Evolutionary conservation across 495 filamentous ascomycete genomes (phyloP), one percentile per base, ranked within the genome.

Genomic region (Neurospora discreta): DNA sequence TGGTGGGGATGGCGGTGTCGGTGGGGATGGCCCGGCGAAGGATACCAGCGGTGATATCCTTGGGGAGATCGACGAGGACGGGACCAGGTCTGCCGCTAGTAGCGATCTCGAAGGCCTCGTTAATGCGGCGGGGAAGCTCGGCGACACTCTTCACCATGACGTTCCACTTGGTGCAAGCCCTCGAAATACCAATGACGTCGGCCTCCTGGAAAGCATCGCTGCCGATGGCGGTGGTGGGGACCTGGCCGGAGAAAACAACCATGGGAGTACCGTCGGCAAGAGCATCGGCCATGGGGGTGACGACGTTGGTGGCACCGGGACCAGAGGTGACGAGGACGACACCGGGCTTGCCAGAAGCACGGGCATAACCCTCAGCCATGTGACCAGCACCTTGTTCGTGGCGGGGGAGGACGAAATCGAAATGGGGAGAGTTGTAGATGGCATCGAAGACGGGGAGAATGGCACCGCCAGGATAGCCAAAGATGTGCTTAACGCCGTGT

Each of bases 401-500:
- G 80, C 89, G 85, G 7, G 91, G 91, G 23, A 93, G 85, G 77
- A 93, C 87, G 77, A 93, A 82, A 65, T 92, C 86, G 82, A 93
- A 93, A 77, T 93, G 89, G 78, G 88, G 86, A 41, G 91, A 93
- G 81, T 91, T 92, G 84, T 92, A 90, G 75, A 93, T 93, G 72
- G 91, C 91, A 78, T 93, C 91, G 82, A 92, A 93, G 7, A 93
- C 91, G 72, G 91, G 91, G n/a, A 93, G 88, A 78, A 93, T 93
- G 72, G 91, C 91, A 71, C 91, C 91, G 72, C 91, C 91, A 72
- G 91, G 88, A 76, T 93, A 93, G 38, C 91, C 91, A 78, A 93
- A 96, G 77, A 98, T 85, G 81, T 96, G 92, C 84, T 97, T 94
- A 39, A 99, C 96, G 73, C 85, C 88, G 73, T 94, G 93, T 77